Percentiles rank a stretch among this genome's conserved stretches.
phyloP scores from a whole-genome alignment of 179 eudicot genomes.

The Gypsophila paniculata region DNA sequence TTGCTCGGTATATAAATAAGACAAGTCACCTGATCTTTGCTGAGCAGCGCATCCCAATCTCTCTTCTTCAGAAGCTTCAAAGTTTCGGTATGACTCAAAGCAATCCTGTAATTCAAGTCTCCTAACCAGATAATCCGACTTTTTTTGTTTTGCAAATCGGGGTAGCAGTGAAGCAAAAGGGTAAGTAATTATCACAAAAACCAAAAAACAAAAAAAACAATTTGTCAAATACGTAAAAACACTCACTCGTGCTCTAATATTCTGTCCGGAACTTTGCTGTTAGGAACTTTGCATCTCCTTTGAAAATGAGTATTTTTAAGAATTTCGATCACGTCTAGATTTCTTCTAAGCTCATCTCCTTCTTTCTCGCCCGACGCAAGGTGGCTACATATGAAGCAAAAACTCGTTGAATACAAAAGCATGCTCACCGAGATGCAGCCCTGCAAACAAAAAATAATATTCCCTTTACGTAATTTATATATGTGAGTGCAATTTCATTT shows the following conservation, averaged over 20 bases:
- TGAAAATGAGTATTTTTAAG: slow-evolving; percentile 57
- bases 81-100: slow-evolving; percentile 56
- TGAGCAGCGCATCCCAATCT: slow-evolving; percentile 68
- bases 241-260: slow-evolving; percentile 75
- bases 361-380: slow-evolving; percentile 87
- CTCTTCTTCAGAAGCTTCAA: slow-evolving; percentile 47
- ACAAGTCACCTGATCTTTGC: slow-evolving; percentile 70
- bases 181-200: slow-evolving; percentile 19
- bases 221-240: background rate
- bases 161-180: background rate
- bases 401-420: slow-evolving; percentile 56
- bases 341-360: slow-evolving; percentile 78
- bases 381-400: slow-evolving; percentile 81
- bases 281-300: slow-evolving; percentile 42
- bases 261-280: slow-evolving; percentile 47
- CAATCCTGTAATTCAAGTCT: slow-evolving; percentile 80
- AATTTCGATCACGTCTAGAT: slow-evolving; percentile 62
- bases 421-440: slow-evolving; percentile 80
- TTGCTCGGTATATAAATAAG: no score
- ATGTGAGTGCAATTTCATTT: background rate
- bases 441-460: slow-evolving; percentile 32
- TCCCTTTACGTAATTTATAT: background rate
- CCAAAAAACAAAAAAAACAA: slow-evolving; percentile 1
- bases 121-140: slow-evolving; percentile 84
- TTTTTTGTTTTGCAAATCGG: background rate